Conservation (phyloP, 768 basidiomycete genomes). For the Hydnomerulius pinastri region DNA sequence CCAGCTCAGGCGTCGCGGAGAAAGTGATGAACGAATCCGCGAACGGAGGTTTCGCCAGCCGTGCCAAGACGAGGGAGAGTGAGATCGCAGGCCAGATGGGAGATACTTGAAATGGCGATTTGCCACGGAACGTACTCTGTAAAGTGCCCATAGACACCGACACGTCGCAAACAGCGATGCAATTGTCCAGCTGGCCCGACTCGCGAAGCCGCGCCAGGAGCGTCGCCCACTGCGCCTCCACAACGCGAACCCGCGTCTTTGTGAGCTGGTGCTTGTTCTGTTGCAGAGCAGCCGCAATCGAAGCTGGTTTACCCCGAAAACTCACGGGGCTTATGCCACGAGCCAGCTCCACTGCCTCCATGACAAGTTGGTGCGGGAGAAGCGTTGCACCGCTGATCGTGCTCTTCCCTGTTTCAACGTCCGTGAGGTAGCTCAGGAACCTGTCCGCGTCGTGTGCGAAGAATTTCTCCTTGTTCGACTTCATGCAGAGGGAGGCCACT, state of each 20-base stretch:
- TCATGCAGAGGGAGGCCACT: slow-evolving; percentile 66
- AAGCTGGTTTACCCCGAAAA: slow-evolving; percentile 20
- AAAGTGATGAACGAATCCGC: slow-evolving; percentile 70
- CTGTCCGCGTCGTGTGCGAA: slow-evolving; percentile 57
- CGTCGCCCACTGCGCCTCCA: slow-evolving; percentile 69
- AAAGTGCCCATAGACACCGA: slow-evolving; percentile 69
- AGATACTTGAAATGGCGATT: slow-evolving; percentile 12
- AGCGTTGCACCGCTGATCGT: slow-evolving; percentile 68
- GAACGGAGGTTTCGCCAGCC: slow-evolving; percentile 66
- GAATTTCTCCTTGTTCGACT: slow-evolving; percentile 55
- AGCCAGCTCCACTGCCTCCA: slow-evolving; percentile 31
- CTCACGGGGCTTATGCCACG: too few species aligned
- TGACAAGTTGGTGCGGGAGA: slow-evolving; percentile 61
- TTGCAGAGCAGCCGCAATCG: slow-evolving; percentile 12
- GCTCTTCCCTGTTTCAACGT: slow-evolving; percentile 55
- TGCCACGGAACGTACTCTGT: background rate
- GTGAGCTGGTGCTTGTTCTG: slow-evolving; percentile 33
- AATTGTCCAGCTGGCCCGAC: slow-evolving; percentile 57
- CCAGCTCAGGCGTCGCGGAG: slow-evolving; percentile 49
- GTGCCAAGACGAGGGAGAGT: slow-evolving; percentile 65
- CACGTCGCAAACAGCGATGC: slow-evolving; percentile 71
- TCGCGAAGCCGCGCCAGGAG: slow-evolving; percentile 55
- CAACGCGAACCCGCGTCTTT: slow-evolving; percentile 42
- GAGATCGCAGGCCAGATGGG: slow-evolving; percentile 67
- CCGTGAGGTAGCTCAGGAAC: slow-evolving; percentile 57